Percentiles rank a stretch among this genome's conserved stretches.
Evolutionary conservation across 2,329 filamentous ascomycete species (phyloP).

Genomic region (Clonostachys chloroleuca): DNA sequence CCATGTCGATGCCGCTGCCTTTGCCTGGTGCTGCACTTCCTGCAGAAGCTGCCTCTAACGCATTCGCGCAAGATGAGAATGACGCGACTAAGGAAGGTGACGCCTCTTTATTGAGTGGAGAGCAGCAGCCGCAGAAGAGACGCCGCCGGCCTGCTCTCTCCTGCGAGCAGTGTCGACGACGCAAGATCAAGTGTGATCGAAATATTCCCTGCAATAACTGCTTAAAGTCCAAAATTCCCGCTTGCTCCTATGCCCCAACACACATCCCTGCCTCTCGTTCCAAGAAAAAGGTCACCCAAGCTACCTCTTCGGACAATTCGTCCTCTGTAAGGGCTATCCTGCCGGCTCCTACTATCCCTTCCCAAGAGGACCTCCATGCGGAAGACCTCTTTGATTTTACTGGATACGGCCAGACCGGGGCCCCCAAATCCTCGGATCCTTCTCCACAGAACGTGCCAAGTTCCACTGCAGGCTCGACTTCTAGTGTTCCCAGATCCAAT

Average conservation of each 20-base stretch:
- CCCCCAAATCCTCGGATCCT: too few species aligned
- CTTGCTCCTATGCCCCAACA: constrained; percentile 46
- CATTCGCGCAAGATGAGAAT: neutral
- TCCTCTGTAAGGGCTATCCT: too few species aligned
- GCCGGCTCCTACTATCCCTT: too few species aligned
- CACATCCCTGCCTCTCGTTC: constrained; percentile 20
- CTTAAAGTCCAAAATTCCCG: constrained; percentile 45
- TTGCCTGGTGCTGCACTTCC: neutral
- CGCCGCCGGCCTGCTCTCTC: constrained; percentile 2
- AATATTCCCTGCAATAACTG: constrained; percentile 56
- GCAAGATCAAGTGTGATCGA: constrained; percentile 60
- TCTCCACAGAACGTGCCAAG: too few species aligned
- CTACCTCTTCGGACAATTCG: too few species aligned
- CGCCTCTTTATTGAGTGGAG: neutral
- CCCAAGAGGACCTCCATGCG: too few species aligned
- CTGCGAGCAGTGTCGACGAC: constrained; percentile 43
- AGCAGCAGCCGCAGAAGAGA: constrained; percentile 1
- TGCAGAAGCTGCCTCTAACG: neutral
- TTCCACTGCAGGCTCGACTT: too few species aligned
- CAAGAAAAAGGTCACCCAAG: constrained; percentile 7
- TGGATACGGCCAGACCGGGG: too few species aligned
- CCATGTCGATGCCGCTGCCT: too few species aligned
- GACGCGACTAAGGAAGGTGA: neutral
- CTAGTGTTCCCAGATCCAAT: neutral
- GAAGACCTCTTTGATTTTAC: too few species aligned